These are phyloP conservation scores for Eutrema japonicum DNA, from an alignment of 345 rosid genomes.

Conservation along the genomic window DNA sequence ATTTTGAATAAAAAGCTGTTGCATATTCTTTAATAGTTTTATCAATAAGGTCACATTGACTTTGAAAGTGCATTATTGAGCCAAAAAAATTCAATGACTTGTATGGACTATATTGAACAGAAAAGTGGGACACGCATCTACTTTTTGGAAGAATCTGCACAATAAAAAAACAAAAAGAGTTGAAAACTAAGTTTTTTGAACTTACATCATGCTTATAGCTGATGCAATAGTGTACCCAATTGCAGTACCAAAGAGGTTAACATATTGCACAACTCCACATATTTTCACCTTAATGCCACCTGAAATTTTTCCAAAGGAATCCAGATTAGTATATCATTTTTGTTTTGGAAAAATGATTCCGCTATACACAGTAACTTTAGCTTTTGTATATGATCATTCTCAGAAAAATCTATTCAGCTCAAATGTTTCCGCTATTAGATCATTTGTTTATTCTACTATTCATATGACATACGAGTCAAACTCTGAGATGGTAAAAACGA, in stretches of 20 bases:
- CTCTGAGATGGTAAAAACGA: not conserved
- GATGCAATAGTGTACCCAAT: slow-evolving; percentile 80
- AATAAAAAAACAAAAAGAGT: slow-evolving; percentile 13
- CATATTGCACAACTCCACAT: slow-evolving; percentile 72
- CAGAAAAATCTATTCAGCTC: not conserved
- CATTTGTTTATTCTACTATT: not conserved
- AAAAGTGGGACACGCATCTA: slow-evolving; percentile 40
- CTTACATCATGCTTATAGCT: slow-evolving; percentile 71
- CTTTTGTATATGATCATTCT: too few species aligned
- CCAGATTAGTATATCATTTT: not conserved
- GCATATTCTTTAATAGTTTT: slow-evolving; percentile 21
- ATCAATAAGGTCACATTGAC: slow-evolving; percentile 12
- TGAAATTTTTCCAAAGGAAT: slow-evolving; percentile 31
- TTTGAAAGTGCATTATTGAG: slow-evolving; percentile 31
- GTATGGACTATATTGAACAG: slow-evolving; percentile 16
- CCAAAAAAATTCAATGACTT: not conserved
- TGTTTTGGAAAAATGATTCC: not conserved
- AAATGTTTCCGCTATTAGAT: not conserved
- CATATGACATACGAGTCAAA: not conserved
- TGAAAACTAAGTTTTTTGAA: slow-evolving; percentile 17
- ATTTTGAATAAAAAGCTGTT: slow-evolving; percentile 1
- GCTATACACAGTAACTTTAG: not conserved
- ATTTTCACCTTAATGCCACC: slow-evolving; percentile 65
- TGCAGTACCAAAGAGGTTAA: slow-evolving; percentile 75
- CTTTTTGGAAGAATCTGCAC: slow-evolving; percentile 14